Evolutionary conservation across 2,329 filamentous ascomycete species (phyloP).

Genomic region (Fusarium chaquense): DNA sequence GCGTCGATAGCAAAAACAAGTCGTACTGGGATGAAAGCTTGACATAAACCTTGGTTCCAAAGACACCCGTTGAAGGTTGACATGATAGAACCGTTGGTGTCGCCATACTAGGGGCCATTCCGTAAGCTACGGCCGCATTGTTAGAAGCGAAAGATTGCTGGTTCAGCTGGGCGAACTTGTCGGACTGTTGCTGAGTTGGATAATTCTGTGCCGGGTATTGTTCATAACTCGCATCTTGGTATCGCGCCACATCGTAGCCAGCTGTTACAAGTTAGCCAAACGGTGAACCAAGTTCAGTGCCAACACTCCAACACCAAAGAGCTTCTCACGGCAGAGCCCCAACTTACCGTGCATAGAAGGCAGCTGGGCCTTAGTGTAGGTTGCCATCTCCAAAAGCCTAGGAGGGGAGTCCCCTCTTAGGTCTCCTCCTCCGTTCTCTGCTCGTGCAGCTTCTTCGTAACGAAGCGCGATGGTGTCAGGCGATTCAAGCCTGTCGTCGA

Average conservation of each 20-base stretch:
- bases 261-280: conserved; percentile 37
- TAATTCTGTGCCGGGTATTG: conserved; percentile 64
- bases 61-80: conserved; percentile 74
- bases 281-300: neutral
- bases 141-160: conserved; percentile 70
- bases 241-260: conserved; percentile 72
- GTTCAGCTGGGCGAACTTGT: conserved; percentile 66
- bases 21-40: conserved; percentile 83
- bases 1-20: conserved; percentile 68
- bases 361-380: conserved; percentile 81
- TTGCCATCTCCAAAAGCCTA: conserved; percentile 55
- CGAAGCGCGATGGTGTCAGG: conserved; percentile 67
- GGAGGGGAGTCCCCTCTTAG: conserved; percentile 68
- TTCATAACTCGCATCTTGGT: conserved; percentile 68
- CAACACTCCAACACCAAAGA: neutral
- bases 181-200: conserved; percentile 60
- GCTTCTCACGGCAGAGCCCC: neutral
- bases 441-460: conserved; percentile 68
- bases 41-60: conserved; percentile 78
- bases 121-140: conserved; percentile 72
- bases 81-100: conserved; percentile 74
- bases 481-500: conserved; percentile 68
- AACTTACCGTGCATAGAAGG: conserved; percentile 85
- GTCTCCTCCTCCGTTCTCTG: conserved; percentile 66
- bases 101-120: conserved; percentile 64